phyloP scores from a whole-genome alignment of 1,284 basidiomycete species.

The Marasmius tenuissimus region DNA sequence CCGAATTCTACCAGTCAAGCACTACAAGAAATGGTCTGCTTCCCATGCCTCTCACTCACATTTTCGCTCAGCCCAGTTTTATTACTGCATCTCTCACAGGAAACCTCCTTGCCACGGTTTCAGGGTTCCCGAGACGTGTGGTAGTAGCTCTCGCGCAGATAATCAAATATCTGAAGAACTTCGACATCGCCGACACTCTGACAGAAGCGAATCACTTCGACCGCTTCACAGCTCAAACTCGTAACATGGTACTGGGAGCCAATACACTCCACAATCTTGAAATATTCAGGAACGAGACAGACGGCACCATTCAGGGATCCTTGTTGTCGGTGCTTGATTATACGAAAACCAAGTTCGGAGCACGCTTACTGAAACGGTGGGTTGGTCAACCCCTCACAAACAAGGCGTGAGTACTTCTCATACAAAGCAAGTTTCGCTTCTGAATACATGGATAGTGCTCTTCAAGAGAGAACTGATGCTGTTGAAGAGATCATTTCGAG shows the following conservation, averaged over 20 bases:
- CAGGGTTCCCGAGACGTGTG: conserved; percentile 73
- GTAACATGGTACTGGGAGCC: conserved; percentile 83
- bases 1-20: conserved; percentile 71
- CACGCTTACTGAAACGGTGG: conserved; percentile 84
- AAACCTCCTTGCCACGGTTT: conserved; percentile 60
- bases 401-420: conserved; percentile 49
- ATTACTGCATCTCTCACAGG: conserved; percentile 30
- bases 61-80: neutral
- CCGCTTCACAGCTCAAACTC: conserved; percentile 75
- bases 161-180: conserved; percentile 76
- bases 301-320: conserved; percentile 74
- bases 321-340: conserved; percentile 87
- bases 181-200: conserved; percentile 77
- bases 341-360: conserved; percentile 88
- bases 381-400: conserved; percentile 84
- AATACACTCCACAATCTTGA: conserved; percentile 91
- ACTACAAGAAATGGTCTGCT: conserved; percentile 50
- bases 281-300: conserved; percentile 88
- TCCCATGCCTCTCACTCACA: conserved; percentile 32
- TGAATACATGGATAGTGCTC: conserved; percentile 41
- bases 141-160: conserved; percentile 78
- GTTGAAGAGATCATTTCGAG: conserved; percentile 78
- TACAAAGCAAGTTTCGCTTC: neutral
- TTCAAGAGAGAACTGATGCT: conserved; percentile 80
- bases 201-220: conserved; percentile 76